Percentiles rank a stretch among this genome's conserved stretches.
phyloP scores from a whole-genome alignment of 257 asterid species.

The Solanum boliviense region DNA sequence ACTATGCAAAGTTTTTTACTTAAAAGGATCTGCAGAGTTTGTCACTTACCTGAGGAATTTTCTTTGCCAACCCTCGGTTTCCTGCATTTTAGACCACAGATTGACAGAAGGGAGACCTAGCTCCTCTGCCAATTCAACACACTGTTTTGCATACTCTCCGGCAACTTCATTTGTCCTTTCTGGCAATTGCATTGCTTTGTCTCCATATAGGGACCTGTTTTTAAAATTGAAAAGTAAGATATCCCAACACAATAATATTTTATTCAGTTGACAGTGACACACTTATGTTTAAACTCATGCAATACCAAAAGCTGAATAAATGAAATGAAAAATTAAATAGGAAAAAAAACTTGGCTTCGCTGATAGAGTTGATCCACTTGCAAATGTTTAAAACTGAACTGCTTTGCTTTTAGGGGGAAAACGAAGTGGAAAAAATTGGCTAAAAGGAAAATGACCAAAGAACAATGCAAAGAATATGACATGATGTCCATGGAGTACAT shows the following conservation, averaged over 20 bases:
- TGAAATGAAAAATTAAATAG: not conserved
- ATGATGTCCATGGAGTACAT: not conserved
- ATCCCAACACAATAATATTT: not conserved
- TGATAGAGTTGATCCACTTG: not conserved
- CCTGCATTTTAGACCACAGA: slow-evolving; percentile 94
- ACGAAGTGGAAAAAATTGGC: not conserved
- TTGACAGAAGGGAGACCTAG: slow-evolving; percentile 63
- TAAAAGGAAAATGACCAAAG: not conserved
- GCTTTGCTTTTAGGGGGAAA: not conserved
- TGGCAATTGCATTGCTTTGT: slow-evolving; percentile 53
- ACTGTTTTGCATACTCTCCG: slow-evolving; percentile 57
- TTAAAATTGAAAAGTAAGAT: not conserved
- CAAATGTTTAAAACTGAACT: not conserved
- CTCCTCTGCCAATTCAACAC: slow-evolving; percentile 60
- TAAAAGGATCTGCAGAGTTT: not conserved
- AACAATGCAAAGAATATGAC: not conserved
- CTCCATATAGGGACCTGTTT: slow-evolving; percentile 59
- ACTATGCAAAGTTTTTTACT: not conserved
- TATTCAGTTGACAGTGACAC: not conserved
- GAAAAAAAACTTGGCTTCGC: not conserved
- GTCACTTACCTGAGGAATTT: slow-evolving; percentile 35
- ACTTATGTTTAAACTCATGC: not conserved
- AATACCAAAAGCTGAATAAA: not conserved
- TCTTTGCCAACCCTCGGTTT: slow-evolving; percentile 66
- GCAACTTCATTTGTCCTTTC: slow-evolving; percentile 69